These are phyloP conservation scores for Puccinia polysora DNA, from an alignment of 1,284 basidiomycete genomes.

Conservation along the genomic window DNA sequence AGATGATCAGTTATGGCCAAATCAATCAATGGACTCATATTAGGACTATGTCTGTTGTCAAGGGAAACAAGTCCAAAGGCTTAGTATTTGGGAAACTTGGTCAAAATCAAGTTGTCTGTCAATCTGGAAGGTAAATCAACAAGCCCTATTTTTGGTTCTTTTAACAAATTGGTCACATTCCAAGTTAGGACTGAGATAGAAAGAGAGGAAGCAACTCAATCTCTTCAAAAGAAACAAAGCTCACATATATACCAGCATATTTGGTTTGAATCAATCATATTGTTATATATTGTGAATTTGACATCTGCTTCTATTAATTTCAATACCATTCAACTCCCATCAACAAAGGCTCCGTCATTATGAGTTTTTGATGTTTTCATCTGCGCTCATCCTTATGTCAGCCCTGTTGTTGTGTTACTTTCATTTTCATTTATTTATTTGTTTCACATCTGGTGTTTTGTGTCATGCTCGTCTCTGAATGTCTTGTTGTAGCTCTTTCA, in stretches of 20 bases:
- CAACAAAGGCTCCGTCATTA: constrained; percentile 32
- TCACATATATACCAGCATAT: too few species aligned
- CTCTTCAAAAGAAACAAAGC: too few species aligned
- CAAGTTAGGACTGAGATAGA: not conserved
- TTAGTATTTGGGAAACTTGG: constrained; percentile 75
- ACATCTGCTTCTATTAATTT: not conserved
- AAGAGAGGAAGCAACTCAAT: too few species aligned
- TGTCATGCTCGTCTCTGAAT: too few species aligned
- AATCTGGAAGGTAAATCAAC: constrained; percentile 33
- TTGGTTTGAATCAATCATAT: too few species aligned
- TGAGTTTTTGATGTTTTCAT: too few species aligned
- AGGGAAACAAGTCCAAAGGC: constrained; percentile 65
- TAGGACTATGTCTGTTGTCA: constrained; percentile 56
- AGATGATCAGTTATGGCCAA: constrained; percentile 46
- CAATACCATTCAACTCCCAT: not conserved
- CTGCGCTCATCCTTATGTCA: too few species aligned
- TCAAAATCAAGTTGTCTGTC: constrained; percentile 30
- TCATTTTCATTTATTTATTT: too few species aligned
- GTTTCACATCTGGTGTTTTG: too few species aligned
- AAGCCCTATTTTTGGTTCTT: not conserved
- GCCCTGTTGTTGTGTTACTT: too few species aligned
- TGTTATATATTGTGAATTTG: too few species aligned
- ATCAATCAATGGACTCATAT: constrained; percentile 48
- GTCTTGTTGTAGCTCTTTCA: too few species aligned
- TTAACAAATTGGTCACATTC: not conserved